Percentiles rank a stretch among this genome's conserved stretches.
These are phyloP conservation scores for Telfairia occidentalis DNA, from an alignment of 331 rosid species.

Conservation along the genomic window DNA sequence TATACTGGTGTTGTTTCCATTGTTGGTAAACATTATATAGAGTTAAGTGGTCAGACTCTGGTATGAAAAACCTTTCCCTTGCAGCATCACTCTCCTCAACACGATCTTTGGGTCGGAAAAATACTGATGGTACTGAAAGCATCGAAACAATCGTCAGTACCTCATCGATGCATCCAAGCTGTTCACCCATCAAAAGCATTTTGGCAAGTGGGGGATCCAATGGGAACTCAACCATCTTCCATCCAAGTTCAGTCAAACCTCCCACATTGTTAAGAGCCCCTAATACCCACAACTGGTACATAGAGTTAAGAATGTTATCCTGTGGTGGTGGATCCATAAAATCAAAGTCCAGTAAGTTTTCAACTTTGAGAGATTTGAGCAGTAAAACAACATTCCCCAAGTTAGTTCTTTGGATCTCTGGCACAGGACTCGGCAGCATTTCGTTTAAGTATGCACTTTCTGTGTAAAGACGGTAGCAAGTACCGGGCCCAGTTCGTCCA, in stretches of 20 bases:
- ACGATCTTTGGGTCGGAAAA: constrained; percentile 93
- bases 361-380: constrained; percentile 91
- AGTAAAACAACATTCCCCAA: constrained; percentile 87
- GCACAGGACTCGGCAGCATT: constrained; percentile 79
- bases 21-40: constrained; percentile 86
- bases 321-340: constrained; percentile 99
- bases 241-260: constrained; percentile 75
- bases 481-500: constrained; percentile 99
- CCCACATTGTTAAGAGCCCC: constrained; percentile 97
- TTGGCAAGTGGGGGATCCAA: constrained; percentile 97
- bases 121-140: constrained; percentile 96
- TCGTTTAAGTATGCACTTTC: constrained; percentile 86
- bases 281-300: constrained; percentile 97
- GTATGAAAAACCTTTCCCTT: constrained; percentile 76
- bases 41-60: constrained; percentile 90
- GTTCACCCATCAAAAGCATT: constrained; percentile 90
- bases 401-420: constrained; percentile 96
- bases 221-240: constrained; percentile 99
- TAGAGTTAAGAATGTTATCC: constrained; percentile 91
- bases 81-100: constrained; percentile 99
- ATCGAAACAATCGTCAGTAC: constrained; percentile 87
- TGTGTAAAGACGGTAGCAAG: constrained; percentile 80
- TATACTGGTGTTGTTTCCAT: constrained; percentile 89
- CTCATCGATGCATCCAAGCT: constrained; percentile 70
- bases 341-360: constrained; percentile 83